phyloP scores from a whole-genome alignment of 2,329 filamentous ascomycete species.

The Teratosphaeria viscida region DNA sequence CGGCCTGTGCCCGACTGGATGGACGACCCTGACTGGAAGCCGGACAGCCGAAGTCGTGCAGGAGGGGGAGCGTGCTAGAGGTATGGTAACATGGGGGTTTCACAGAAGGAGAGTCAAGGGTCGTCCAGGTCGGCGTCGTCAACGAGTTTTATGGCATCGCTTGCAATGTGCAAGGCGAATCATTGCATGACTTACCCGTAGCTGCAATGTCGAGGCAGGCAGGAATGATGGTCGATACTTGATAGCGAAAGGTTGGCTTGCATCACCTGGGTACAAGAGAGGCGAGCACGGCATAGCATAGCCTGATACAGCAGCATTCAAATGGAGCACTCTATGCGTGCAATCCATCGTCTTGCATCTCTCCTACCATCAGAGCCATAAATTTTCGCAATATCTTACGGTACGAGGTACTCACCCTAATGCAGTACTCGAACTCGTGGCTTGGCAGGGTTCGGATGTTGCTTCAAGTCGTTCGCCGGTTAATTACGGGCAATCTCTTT shows the following conservation, averaged over 20 bases:
- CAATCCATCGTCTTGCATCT: neutral
- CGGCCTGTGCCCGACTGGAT: constrained; percentile 20
- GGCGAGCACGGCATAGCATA: neutral
- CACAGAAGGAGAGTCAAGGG: neutral
- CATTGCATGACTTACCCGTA: neutral
- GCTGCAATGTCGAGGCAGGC: neutral
- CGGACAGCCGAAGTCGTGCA: constrained; percentile 16
- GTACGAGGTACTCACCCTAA: no score
- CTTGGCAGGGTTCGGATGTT: neutral
- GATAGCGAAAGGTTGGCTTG: neutral
- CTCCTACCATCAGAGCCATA: no score
- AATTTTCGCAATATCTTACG: no score
- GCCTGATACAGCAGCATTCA: neutral
- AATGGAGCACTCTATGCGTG: neutral
- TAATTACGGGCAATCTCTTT: neutral
- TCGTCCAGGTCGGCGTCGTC: constrained; percentile 3
- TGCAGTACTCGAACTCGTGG: no score
- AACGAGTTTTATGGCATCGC: neutral
- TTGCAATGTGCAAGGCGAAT: neutral
- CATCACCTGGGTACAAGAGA: neutral
- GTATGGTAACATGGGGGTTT: neutral
- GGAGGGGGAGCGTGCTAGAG: constrained; percentile 2
- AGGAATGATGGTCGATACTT: neutral
- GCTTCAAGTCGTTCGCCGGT: neutral
- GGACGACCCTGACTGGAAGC: constrained; percentile 19